Base-by-base conservation (phyloP, 2,329 filamentous ascomycete genomes). In the Pseudogymnoascus destructans region DNA sequence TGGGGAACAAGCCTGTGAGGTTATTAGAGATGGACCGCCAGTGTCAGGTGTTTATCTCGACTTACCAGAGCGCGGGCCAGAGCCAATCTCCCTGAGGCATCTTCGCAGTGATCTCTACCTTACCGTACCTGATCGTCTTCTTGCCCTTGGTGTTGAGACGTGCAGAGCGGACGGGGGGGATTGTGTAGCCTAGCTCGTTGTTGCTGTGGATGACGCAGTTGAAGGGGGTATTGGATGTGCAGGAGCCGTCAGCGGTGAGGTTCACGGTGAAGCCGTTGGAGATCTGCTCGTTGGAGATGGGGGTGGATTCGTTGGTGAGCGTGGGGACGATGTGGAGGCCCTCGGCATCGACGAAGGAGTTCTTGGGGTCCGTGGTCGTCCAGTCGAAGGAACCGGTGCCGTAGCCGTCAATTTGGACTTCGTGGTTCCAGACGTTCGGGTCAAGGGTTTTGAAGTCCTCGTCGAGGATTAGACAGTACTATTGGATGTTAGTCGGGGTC, bases 281-380 rank as follows among this genome's bases (percentile, higher is more conserved):
- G 9, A 76, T 66, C 30, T 74, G 66, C 36, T 70, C 69, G 11
- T 64, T 64, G 2, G 71, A 73, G 57, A 76, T 73, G 55, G 62
- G 57, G 0, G 72, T 74, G 0, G 68, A 70, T 56, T 72, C 67
- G 25, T 70, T 71, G 11, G 76, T 79, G 15, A 79, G 67, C 0
- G 77, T 79, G 6, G 77, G 77, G n/a, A 77, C 73, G 56, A 80
- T 79, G 66, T 79, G 77, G 38, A 80, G 70, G n/a, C 76, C 77
- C 23, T 74, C 67, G 0, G 63, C 66, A 63, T 78, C 74, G 33
- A 74, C 69, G 64, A 74, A 80, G 11, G 73, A 68, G 66, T 80
- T 80, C 57, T 65, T 66, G 0, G 68, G 61, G 61, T 78, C 75
- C 3, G 66, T 70, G 5, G 77, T 80, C 0, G 77, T 79, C 77